These are phyloP conservation scores for Sphaerulina musiva DNA, from an alignment of 2,329 filamentous ascomycete species.

Conservation along the genomic window DNA sequence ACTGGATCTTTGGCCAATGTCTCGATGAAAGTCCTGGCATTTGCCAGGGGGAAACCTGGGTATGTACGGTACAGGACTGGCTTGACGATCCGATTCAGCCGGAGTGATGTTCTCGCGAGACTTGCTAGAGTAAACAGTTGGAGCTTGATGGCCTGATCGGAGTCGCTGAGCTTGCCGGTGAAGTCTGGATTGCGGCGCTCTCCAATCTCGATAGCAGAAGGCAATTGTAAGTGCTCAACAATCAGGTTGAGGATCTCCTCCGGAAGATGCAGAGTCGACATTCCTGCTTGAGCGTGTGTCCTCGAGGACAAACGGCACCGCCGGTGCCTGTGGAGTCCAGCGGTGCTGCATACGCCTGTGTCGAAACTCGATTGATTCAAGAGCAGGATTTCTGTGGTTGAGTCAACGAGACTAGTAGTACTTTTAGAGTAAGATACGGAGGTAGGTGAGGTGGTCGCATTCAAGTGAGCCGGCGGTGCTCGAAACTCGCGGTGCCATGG, in stretches of 20 bases:
- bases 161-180: conserved; percentile 1
- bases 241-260: conserved; percentile 10
- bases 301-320: neutral
- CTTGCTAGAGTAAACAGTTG: conserved; percentile 9
- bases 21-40: conserved; percentile 10
- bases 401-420: too few species aligned
- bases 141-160: conserved; percentile 7
- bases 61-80: conserved; percentile 10
- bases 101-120: conserved; percentile 7
- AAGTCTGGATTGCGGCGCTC: conserved; percentile 7
- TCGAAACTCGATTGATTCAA: neutral
- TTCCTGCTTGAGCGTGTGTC: neutral
- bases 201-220: conserved; percentile 7
- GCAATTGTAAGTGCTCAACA: conserved; percentile 2
- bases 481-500: too few species aligned
- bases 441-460: too few species aligned
- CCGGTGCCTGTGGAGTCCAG: neutral
- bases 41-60: conserved; percentile 7
- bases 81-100: conserved; percentile 8
- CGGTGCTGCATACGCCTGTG: neutral
- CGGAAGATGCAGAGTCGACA: conserved; percentile 11
- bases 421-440: too few species aligned
- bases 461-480: too few species aligned
- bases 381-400: too few species aligned
- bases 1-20: conserved; percentile 2